Evolutionary conservation across 2,329 filamentous ascomycete genomes (phyloP), one percentile per base, ranked within the genome.

Genomic region (Aspergillus unguis): DNA sequence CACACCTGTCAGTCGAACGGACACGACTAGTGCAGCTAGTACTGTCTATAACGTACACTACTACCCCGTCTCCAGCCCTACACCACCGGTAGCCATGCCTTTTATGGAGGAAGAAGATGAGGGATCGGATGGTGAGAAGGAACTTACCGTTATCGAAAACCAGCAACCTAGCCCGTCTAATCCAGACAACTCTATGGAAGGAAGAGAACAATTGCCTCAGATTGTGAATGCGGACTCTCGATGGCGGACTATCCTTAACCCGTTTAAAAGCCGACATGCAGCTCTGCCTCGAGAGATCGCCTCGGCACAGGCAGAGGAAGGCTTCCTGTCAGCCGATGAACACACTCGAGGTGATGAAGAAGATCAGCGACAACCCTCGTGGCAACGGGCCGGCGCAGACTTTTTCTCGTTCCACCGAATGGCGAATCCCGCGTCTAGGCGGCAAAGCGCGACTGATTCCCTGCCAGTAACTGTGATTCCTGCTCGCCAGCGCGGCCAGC

Each of bases 31-130:
- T 65, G 82, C 81, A 6, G 79, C 79, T 27, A 85, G 83, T 56
- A 86, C 84, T 1, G 79, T 85, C 4, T 86, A 86, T 62, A 79
- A 82, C 47, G 79, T 86, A 29, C 79, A 80, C 29, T 84, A 85
- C 61, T 80, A 85, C 60, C 76, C 81, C 10, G 73, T 80, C 6
- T 70, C 72, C 11, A 78, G 76, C 45, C 73, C 74, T 52, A 79
- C 75, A 36, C 77, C 68, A 45, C 70, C 72, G 2, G 67, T 69
- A n/a, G 58, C 59, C 11, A 68, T 71, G 56, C 65, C 65, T 17
- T 62, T 68, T 29, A 65, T 65, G 65, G 62, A 66, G 27, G 65
- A 65, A 50, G 67, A 68, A 36, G 64, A 63, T 4, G 68, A 69
- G 32, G 59, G 63, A 5, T 57, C 55, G 23, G 54, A 56, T 23